Conservation (phyloP, 257 asterid species). For the Primulina huaijiensis region DNA sequence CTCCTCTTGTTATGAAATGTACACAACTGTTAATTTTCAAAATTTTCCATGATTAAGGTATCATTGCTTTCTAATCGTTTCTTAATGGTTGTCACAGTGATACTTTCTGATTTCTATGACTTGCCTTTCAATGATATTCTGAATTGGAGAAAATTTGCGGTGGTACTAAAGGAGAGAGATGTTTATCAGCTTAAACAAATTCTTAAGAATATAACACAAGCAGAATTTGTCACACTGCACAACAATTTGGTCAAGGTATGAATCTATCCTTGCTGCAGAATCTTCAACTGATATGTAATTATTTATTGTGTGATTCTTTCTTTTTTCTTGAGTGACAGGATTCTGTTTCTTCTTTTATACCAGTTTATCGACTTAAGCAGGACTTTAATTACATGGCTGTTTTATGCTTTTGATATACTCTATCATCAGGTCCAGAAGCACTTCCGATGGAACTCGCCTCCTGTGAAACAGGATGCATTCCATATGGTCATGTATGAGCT, state of each 20-base stretch:
- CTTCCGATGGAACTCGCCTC: constrained; percentile 93
- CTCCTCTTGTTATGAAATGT: constrained; percentile 1
- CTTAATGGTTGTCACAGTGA: constrained; percentile 57
- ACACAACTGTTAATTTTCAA: background rate
- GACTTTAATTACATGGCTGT: background rate
- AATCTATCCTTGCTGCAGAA: constrained; percentile 6
- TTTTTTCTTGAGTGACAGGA: background rate
- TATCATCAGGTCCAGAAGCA: constrained; percentile 75
- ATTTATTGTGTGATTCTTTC: background rate
- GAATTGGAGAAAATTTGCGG: constrained; percentile 79
- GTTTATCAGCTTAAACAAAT: constrained; percentile 89
- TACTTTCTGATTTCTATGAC: constrained; percentile 89
- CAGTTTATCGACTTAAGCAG: background rate
- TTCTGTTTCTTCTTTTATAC: background rate
- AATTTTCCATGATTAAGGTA: constrained; percentile 7
- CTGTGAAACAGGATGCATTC: constrained; percentile 67
- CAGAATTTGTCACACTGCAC: constrained; percentile 69
- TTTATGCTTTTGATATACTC: constrained; percentile 15
- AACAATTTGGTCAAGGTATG: constrained; percentile 87
- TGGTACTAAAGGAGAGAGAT: constrained; percentile 78
- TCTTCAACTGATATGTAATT: background rate
- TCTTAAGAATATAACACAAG: constrained; percentile 71
- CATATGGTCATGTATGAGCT: constrained; percentile 98
- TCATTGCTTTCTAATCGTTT: constrained; percentile 13
- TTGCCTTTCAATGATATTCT: constrained; percentile 90